These are phyloP conservation scores for Lenwebbia sp. DNA, from an alignment of 345 rosid species.

Conservation along the genomic window DNA sequence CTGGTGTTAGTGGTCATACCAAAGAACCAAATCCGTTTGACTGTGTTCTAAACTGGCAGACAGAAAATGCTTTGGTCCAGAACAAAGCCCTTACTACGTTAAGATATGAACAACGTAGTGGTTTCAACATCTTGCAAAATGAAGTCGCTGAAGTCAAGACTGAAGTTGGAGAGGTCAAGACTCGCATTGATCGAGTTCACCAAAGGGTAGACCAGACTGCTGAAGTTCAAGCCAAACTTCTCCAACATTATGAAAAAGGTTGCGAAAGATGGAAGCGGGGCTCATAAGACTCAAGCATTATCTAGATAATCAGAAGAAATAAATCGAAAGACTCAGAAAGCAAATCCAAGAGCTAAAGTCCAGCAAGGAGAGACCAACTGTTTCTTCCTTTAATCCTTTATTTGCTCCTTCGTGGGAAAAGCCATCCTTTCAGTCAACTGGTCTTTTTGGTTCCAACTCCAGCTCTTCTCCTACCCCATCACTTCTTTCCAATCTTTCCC, in stretches of 20 bases:
- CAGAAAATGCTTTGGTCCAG: neutral
- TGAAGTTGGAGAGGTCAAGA: neutral
- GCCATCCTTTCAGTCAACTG: no score
- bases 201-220: neutral
- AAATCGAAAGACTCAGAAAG: accelerated
- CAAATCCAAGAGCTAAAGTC: neutral
- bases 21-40: no score
- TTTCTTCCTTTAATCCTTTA: neutral
- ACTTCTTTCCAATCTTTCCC: no score
- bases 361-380: neutral
- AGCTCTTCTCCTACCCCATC: no score
- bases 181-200: neutral
- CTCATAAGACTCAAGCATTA: neutral
- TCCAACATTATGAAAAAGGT: neutral
- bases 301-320: neutral
- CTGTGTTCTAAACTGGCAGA: neutral
- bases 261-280: neutral
- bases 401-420: no score
- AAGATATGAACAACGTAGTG: no score
- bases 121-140: neutral
- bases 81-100: neutral
- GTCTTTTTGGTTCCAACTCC: no score
- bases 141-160: neutral
- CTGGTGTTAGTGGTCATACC: no score
- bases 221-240: neutral